Percentiles rank a stretch among this genome's conserved stretches.
Conservation (phyloP, 495 filamentous ascomycete species). For the Podospora australis region DNA sequence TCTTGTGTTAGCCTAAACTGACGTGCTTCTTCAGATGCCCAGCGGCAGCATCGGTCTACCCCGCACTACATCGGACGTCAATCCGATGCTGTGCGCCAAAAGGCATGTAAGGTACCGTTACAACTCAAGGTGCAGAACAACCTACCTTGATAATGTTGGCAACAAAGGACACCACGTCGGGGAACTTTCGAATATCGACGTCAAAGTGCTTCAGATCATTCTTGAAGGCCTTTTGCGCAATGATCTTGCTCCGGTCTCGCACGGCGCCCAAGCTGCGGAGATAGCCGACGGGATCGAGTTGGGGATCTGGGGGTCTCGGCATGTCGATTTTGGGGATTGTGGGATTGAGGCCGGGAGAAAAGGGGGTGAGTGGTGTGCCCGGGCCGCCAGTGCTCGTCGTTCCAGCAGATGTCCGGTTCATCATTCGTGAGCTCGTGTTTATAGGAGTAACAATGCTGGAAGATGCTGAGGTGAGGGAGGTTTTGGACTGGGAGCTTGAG, state of each 20-base stretch:
- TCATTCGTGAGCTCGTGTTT: constrained; percentile 22
- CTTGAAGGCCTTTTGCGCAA: constrained; percentile 68
- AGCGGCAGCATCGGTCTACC: not conserved
- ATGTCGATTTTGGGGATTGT: constrained; percentile 55
- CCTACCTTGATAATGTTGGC: constrained; percentile 92
- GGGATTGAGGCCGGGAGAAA: constrained; percentile 33
- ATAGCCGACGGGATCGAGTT: constrained; percentile 85
- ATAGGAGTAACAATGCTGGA: constrained; percentile 31
- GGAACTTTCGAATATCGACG: constrained; percentile 83
- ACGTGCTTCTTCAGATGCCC: too few relatives aligned
- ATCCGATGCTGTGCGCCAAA: not conserved
- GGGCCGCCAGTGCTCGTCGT: constrained; percentile 32
- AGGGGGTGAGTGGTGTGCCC: constrained; percentile 37
- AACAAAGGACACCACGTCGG: constrained; percentile 83
- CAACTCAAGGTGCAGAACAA: too few relatives aligned
- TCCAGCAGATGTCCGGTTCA: constrained; percentile 33
- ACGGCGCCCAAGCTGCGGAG: constrained; percentile 86
- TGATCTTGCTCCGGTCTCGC: constrained; percentile 64
- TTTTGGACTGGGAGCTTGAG: constrained; percentile 27
- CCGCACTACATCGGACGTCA: not conserved
- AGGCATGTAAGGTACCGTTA: too few relatives aligned
- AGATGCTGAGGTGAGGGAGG: constrained; percentile 28
- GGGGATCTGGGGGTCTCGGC: constrained; percentile 81
- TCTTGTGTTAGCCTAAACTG: constrained; percentile 6
- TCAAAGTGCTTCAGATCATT: constrained; percentile 85